Conservation (phyloP, 2,329 filamentous ascomycete species). For the Scedosporium dehoogii region DNA sequence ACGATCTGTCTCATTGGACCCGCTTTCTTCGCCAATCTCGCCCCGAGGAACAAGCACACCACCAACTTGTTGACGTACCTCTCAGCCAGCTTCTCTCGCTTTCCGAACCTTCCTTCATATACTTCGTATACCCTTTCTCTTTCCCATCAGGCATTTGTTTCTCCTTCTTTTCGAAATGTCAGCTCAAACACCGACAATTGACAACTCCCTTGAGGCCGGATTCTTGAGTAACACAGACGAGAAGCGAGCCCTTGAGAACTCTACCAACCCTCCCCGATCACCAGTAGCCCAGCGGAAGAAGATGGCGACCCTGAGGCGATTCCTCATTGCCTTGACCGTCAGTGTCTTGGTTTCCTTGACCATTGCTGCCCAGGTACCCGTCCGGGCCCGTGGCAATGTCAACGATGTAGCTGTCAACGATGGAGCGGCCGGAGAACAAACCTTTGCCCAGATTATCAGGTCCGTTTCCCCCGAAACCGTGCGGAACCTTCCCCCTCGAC, state of each 20-base stretch:
- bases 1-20: neutral
- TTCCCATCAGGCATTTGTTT: neutral
- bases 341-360: neutral
- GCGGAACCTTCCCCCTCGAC: conserved; percentile 55
- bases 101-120: neutral
- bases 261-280: neutral
- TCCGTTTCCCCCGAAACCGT: conserved; percentile 49
- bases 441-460: conserved; percentile 29
- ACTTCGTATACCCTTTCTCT: neutral
- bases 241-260: conserved; percentile 9
- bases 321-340: conserved; percentile 1
- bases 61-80: neutral
- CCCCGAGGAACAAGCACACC: neutral
- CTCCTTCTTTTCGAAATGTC: conserved; percentile 2
- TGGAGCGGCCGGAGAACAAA: neutral
- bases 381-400: neutral
- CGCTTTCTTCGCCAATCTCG: neutral
- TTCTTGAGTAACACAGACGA: conserved; percentile 14
- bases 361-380: neutral
- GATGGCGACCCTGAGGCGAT: neutral
- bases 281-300: neutral
- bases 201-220: conserved; percentile 14
- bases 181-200: conserved; percentile 1
- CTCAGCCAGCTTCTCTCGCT: neutral
- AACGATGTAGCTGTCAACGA: neutral